Conservation (phyloP, 345 rosid genomes). For the Moricandia moricandioides region DNA sequence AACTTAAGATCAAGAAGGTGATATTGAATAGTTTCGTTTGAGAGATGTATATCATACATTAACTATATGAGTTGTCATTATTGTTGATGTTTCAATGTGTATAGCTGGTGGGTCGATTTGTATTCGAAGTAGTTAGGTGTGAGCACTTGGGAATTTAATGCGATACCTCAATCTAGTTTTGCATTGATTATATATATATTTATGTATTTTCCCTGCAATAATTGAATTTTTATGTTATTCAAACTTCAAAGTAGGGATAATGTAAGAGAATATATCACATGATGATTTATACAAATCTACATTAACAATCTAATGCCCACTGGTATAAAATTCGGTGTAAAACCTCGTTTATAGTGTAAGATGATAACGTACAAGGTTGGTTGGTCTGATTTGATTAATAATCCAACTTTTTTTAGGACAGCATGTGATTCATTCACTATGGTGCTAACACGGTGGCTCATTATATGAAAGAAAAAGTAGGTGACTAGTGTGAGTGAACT, state of each 20-base stretch:
- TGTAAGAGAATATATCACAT: no score
- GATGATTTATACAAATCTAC: no score
- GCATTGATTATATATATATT: neutral
- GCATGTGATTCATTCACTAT: slow-evolving; percentile 9
- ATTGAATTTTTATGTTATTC: no score
- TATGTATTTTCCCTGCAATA: no score
- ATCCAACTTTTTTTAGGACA: neutral
- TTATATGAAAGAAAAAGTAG: slow-evolving; percentile 11
- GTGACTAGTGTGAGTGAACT: neutral
- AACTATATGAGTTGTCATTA: slow-evolving; percentile 30
- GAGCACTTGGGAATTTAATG: slow-evolving; percentile 24
- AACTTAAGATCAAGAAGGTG: neutral
- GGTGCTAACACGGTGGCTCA: slow-evolving; percentile 22
- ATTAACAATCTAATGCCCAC: no score
- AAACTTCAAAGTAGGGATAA: no score
- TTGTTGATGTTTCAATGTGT: slow-evolving; percentile 19
- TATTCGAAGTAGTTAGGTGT: slow-evolving; percentile 26
- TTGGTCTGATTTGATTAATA: neutral
- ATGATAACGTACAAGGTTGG: no score
- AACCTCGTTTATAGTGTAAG: no score
- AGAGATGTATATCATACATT: neutral
- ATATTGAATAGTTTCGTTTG: neutral
- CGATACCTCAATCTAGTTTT: neutral
- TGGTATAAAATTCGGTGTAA: no score
- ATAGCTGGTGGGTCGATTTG: slow-evolving; percentile 33